Percentiles rank a stretch among this genome's conserved stretches.
Evolutionary conservation across 1,139 yeast genomes (phyloP).

Genomic region (Yamadazyma triangularis): DNA sequence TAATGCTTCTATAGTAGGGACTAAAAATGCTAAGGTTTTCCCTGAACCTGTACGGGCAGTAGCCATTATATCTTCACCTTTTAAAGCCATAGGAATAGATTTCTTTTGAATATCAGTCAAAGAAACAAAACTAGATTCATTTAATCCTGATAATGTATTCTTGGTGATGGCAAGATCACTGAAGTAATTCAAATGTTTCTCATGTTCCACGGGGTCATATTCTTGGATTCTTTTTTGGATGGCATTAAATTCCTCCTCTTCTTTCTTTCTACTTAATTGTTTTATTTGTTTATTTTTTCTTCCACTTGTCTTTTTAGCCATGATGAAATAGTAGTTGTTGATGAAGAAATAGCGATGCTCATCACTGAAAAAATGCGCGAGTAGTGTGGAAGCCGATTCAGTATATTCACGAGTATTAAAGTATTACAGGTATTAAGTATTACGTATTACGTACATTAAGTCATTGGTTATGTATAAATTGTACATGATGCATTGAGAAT

Average conservation of each 20-base stretch:
- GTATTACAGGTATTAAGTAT: too few relatives aligned
- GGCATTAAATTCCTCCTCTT: constrained; percentile 40
- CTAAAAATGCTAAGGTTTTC: constrained; percentile 84
- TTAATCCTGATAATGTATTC: constrained; percentile 66
- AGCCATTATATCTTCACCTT: constrained; percentile 81
- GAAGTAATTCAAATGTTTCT: constrained; percentile 35
- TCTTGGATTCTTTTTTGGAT: constrained; percentile 47
- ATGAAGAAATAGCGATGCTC: not conserved
- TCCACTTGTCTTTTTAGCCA: constrained; percentile 21
- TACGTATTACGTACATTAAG: too few relatives aligned
- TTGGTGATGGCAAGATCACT: constrained; percentile 72
- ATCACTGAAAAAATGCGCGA: too few relatives aligned
- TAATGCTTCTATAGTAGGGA: constrained; percentile 76
- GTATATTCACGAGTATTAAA: too few relatives aligned
- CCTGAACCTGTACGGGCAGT: constrained; percentile 98
- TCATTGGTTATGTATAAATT: too few relatives aligned
- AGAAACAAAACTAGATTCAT: constrained; percentile 63
- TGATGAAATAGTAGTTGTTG: constrained; percentile 5
- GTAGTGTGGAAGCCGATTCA: too few relatives aligned
- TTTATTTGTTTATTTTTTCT: constrained; percentile 15
- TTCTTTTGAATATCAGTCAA: constrained; percentile 84
- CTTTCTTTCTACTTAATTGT: constrained; percentile 26
- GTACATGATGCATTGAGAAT: too few relatives aligned
- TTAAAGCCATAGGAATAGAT: constrained; percentile 71
- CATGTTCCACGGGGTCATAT: constrained; percentile 40